Evolutionary conservation across 225 moss, liverwort and hornwort genomes (phyloP), one percentile per base, ranked within the genome.

Genomic region (Thuidium tamariscinum): DNA sequence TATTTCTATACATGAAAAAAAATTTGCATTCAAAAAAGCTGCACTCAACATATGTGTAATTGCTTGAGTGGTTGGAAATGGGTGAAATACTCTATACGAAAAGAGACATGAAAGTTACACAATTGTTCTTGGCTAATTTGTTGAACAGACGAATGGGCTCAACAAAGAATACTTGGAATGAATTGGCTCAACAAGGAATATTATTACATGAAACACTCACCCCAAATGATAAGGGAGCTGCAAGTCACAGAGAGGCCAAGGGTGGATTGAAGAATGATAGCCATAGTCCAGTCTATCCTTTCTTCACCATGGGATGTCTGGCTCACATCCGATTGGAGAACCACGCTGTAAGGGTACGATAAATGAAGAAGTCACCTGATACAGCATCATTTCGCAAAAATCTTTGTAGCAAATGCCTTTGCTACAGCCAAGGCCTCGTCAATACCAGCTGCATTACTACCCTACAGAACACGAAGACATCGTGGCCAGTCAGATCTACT

Each of bases 371-470:
- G 49, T 11, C 63, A 73, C 55, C 7, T 75, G 39, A 49, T 61
- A 39, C 30, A 73, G 18, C 44, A 42, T 80, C 79, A 86, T 52
- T 59, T 90, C 15, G 83, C 86, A 54, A 90, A 82, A 55, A 64
- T 10, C 39, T 76, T 90, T 36, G 77, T 60, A 51, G 89, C 93
- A 84, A 88, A 93, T 14, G 60, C 30, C 71, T 83, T 84, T 20
- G 91, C 93, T 36, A 84, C 54, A 54, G 83, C 87, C 79, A 93
- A 80, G 41, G 90, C 90, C 41, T 89, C 83, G 60, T 93, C 88
- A 74, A 90, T 90, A 42, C 91, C 85, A 84, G 83, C 85, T 74
- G 78, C 88, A 85, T 86, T 89, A 56, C 34, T 76, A 65, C 91
- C 93, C 90, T 89, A 80, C 48, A 74, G 57, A 75, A 80, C 46